Evolutionary conservation across 768 basidiomycete genomes (phyloP).

Genomic region (Tulasnella sp.): DNA sequence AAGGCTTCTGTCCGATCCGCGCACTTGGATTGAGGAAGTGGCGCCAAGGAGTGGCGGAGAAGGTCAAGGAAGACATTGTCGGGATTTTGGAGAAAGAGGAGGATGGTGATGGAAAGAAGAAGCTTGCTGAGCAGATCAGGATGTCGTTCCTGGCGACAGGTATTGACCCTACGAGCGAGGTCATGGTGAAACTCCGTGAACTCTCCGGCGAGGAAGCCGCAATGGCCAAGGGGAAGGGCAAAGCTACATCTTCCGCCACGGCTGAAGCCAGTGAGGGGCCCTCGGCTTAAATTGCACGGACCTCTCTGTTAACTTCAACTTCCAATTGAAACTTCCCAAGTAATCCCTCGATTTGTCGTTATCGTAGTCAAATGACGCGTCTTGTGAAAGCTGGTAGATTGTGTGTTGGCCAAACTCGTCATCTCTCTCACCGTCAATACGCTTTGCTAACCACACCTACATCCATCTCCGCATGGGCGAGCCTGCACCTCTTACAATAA

Average conservation of each 20-base stretch:
- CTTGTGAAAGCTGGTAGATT: background rate
- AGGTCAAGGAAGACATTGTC: background rate
- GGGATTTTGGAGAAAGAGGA: background rate
- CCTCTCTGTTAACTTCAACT: background rate
- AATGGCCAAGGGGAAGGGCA: background rate
- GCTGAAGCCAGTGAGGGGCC: background rate
- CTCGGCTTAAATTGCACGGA: background rate
- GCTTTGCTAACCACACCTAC: too few relatives aligned
- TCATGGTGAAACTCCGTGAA: background rate
- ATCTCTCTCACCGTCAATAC: background rate
- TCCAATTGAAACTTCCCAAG: background rate
- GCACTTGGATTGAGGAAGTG: constrained; percentile 6
- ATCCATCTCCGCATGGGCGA: too few relatives aligned
- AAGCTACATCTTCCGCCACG: background rate
- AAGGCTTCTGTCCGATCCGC: background rate
- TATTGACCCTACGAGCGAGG: background rate
- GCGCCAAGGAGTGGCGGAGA: background rate
- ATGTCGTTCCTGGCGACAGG: constrained; percentile 2
- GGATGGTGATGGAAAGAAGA: background rate
- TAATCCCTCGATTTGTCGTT: background rate
- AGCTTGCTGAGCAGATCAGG: background rate
- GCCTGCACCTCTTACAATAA: too few relatives aligned
- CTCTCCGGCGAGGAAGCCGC: background rate
- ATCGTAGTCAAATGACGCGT: background rate
- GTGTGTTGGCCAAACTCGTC: background rate